Conservation (phyloP, 345 rosid species). For the Trapa bicornis region DNA sequence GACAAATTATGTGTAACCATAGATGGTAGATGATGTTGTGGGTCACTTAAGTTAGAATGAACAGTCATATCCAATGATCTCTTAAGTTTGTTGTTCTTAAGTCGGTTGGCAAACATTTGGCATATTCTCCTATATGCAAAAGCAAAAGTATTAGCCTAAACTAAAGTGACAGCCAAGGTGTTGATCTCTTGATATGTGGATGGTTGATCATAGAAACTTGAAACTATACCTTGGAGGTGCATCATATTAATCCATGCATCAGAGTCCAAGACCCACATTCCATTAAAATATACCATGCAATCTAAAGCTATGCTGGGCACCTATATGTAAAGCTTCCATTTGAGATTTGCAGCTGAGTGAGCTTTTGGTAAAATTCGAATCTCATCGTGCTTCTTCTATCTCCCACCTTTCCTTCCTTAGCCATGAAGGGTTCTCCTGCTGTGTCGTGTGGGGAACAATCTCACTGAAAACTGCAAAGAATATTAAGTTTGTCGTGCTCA, state of each 20-base stretch:
- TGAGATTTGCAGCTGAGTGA: too few species aligned
- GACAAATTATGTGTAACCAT: slow-evolving; percentile 15
- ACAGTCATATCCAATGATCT: neutral
- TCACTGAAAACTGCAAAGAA: neutral
- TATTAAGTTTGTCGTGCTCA: neutral
- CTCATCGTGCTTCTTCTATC: neutral
- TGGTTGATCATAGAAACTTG: too few species aligned
- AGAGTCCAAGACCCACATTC: neutral
- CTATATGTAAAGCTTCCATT: neutral
- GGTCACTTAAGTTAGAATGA: slow-evolving; percentile 8
- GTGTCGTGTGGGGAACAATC: neutral
- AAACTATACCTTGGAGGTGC: too few species aligned
- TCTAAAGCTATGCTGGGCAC: neutral
- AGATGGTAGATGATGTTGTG: slow-evolving; percentile 13
- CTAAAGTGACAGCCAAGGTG: too few species aligned
- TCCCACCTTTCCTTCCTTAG: neutral
- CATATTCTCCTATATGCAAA: neutral
- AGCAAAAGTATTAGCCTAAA: neutral
- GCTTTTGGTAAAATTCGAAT: neutral
- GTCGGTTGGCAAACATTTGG: neutral
- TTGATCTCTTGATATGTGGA: too few species aligned
- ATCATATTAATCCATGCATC: neutral
- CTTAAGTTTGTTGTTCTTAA: neutral
- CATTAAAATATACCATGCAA: neutral
- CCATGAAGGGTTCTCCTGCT: neutral